Base-by-base conservation (phyloP, 306 rosid species). In the Trifolium subterraneum region DNA sequence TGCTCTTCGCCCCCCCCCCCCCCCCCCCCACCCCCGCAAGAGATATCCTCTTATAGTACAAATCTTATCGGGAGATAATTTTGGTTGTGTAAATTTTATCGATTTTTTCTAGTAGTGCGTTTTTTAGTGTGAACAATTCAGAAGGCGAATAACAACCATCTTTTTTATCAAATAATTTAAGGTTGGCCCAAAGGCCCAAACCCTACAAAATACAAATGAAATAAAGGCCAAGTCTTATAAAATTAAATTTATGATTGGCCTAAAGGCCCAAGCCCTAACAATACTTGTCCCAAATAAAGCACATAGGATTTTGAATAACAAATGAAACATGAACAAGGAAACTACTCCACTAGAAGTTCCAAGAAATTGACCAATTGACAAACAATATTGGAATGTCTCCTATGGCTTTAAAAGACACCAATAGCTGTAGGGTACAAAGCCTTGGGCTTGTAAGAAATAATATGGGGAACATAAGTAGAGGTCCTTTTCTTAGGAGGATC, bases 391-490 rank as follows among this genome's bases (percentile, higher is more conserved):
- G 67, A 76, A 75, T 50, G 59, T 54, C 71, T 62, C 59, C 36
- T 12, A 29, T 71, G 80, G 52, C 70, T 81, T 81, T 87, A 90
- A 78, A 89, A 89, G 48, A 88, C 96, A 60, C 93, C 92, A 72
- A 92, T 86, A 75, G 86, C 83, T n/a, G 92, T 64, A 39, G 92
- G 84, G 76, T 82, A 90, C 56, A 92, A 75, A 61, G 86, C 76
- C 66, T 82, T 82, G 25, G 88, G 80, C 74, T 79, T 61, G 59
- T 74, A 85, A 56, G 76, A 48, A 51, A 86, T 70, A 69, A 41
- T 82, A 68, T 85, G 82, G 14, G 93, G 97, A 85, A 79, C 64
- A 45, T 54, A 92, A 39, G 86, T 59, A 19, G 93, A 78, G n/a
- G 77, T 75, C 56, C 71, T 56, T 77, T 86, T 84, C 79, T 84